Percentiles rank a stretch among this genome's conserved stretches.
phyloP scores from a whole-genome alignment of 345 rosid species.

The Eucalyptus shirleyi region DNA sequence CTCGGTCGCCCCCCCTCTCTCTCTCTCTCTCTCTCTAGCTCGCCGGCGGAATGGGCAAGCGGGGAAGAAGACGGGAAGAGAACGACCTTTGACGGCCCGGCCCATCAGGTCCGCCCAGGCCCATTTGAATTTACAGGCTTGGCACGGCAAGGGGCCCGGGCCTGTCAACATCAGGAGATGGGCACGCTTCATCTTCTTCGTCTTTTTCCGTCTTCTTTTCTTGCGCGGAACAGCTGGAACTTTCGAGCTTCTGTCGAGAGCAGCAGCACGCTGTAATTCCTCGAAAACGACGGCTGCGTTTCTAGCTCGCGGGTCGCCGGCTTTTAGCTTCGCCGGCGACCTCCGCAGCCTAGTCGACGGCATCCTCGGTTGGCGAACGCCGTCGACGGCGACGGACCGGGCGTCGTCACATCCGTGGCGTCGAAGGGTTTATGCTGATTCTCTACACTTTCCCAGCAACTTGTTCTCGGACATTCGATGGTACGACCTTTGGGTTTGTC shows the following conservation, averaged over 20 bases:
- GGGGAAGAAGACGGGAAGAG: not conserved
- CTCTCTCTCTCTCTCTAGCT: not conserved
- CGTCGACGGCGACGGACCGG: not conserved
- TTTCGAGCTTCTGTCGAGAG: not conserved
- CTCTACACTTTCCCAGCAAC: not conserved
- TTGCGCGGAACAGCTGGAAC: not conserved
- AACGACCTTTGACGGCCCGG: not conserved
- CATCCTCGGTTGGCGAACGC: not conserved
- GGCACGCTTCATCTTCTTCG: not conserved
- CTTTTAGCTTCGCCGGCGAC: not conserved
- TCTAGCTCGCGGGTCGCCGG: not conserved
- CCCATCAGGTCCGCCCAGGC: not conserved
- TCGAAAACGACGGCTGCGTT: not conserved
- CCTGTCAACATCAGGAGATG: not conserved
- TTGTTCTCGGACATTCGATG: not conserved
- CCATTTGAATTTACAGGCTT: not conserved
- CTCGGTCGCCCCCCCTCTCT: not conserved
- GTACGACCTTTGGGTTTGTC: not conserved
- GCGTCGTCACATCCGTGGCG: not conserved
- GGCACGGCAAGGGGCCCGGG: not conserved
- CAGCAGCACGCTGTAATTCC: not conserved
- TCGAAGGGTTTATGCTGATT: not conserved
- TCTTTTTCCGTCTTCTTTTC: not conserved
- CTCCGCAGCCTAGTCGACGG: not conserved
- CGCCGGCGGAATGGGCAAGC: not conserved